Base-by-base conservation (phyloP, 2,329 filamentous ascomycete genomes). In the Cladorrhinum sp. region DNA sequence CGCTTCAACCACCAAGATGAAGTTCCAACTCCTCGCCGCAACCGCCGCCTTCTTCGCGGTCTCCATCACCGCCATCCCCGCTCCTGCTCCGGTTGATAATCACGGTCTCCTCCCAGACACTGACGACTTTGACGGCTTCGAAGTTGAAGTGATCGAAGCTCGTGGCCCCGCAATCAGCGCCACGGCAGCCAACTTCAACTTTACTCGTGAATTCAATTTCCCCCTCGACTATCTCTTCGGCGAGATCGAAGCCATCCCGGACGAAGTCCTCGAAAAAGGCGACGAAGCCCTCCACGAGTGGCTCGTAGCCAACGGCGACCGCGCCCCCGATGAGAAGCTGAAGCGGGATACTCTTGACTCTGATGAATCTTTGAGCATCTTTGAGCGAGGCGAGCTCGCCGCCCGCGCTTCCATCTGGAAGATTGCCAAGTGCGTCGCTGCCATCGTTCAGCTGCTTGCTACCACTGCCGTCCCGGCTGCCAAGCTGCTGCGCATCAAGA, bases 401-500 rank as follows among this genome's bases (percentile, higher is more conserved):
- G 59, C 64, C 10, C 58, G 64, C 7, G 64, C 59, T 38, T 65
- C 66, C 22, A 50, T 60, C 52, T 66, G 66, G 66, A 57, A 69
- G 45, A 63, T 70, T 22, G 60, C 61, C 55, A 64, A 67, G 53
- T 62, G 69, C 63, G 61, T 66, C 10, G 63, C 57, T 10, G 55
- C 66, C 36, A 64, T 69, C 49, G 57, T 64, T 22, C 57, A 67
- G 62, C 49, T 65, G 1, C 59, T 69, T 10, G 65, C 55, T 50
- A 64, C 62, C 10, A 68, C 65, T 1, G 65, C 65, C 3, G 58
- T 70, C 1, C 67, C 67, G 3, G 65, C 64, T 3, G 62, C 65
- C 57, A 69, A 68, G 64, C 55, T 69, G 18, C 63, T 68, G 8
- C 52, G 62, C 22, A 68, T 70, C 65, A 70, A 69, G 64, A 67